phyloP scores from a whole-genome alignment of 2,329 filamentous ascomycete genomes.

The Fusarium sp. region DNA sequence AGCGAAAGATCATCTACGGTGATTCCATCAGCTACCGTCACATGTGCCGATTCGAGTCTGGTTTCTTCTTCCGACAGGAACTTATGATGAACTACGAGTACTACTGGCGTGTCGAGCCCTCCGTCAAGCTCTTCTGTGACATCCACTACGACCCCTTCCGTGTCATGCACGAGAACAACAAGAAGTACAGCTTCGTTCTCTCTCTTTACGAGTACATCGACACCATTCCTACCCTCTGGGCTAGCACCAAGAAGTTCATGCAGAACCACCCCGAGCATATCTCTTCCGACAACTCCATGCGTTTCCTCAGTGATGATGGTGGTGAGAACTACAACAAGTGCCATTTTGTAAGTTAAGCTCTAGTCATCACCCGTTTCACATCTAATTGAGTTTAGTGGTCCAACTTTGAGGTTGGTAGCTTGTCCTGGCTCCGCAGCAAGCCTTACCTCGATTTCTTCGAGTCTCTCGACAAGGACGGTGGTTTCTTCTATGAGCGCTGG shows the following conservation, averaged over 20 bases:
- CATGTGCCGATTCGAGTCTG: constrained; percentile 99
- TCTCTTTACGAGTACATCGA: constrained; percentile 97
- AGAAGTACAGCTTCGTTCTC: constrained; percentile 98
- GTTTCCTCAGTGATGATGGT: constrained; percentile 88
- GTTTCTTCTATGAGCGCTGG: constrained; percentile 99
- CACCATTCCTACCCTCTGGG: constrained; percentile 96
- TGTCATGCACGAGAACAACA: constrained; percentile 93
- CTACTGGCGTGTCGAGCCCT: constrained; percentile 99
- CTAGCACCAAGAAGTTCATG: constrained; percentile 94
- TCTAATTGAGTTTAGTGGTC: constrained; percentile 76
- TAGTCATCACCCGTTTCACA: not conserved
- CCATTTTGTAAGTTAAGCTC: constrained; percentile 77
- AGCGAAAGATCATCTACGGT: constrained; percentile 97
- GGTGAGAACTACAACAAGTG: constrained; percentile 96
- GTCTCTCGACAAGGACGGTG: constrained; percentile 85
- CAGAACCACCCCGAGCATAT: constrained; percentile 90
- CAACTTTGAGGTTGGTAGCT: constrained; percentile 96
- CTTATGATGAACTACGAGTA: constrained; percentile 97
- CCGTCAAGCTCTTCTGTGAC: constrained; percentile 95
- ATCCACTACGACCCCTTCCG: constrained; percentile 96
- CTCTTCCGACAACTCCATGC: constrained; percentile 83
- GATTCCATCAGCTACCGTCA: constrained; percentile 97
- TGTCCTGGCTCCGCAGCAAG: constrained; percentile 91
- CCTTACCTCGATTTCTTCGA: constrained; percentile 93
- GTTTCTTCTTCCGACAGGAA: constrained; percentile 97